Conservation (phyloP, 805 yeast genomes). For the Lachancea waltii region DNA sequence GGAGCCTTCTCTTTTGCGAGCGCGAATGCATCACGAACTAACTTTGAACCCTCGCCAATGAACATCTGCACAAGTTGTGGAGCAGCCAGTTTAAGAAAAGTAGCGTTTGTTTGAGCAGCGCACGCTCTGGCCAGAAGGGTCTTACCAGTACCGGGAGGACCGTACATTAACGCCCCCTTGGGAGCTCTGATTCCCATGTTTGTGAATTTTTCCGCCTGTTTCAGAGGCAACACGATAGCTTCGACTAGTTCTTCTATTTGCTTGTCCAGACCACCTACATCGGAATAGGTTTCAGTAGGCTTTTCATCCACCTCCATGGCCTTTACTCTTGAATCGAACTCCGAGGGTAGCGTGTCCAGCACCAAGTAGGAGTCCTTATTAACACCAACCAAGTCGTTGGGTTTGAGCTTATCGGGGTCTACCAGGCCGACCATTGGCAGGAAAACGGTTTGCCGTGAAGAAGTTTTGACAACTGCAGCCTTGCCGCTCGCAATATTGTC, state of each 20-base stretch:
- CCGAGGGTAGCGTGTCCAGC: slow-evolving; percentile 91
- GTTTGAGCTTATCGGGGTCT: slow-evolving; percentile 83
- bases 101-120: slow-evolving; percentile 98
- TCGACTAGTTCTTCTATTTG: slow-evolving; percentile 97
- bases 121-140: slow-evolving; percentile 96
- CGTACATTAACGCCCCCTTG: slow-evolving; percentile 96
- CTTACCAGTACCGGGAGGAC: slow-evolving; percentile 99
- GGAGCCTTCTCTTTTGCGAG: slow-evolving; percentile 98
- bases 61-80: slow-evolving; percentile 98
- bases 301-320: slow-evolving; percentile 99
- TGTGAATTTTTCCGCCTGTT: slow-evolving; percentile 94
- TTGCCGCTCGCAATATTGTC: slow-evolving; percentile 89
- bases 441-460: slow-evolving; percentile 95
- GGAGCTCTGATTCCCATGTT: slow-evolving; percentile 95
- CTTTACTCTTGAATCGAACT: slow-evolving; percentile 94
- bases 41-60: slow-evolving; percentile 97
- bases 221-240: slow-evolving; percentile 97
- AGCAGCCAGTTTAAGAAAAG: slow-evolving; percentile 92
- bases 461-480: slow-evolving; percentile 97
- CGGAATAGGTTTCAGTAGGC: slow-evolving; percentile 94
- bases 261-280: slow-evolving; percentile 96
- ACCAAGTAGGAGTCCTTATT: slow-evolving; percentile 93
- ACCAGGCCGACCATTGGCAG: slow-evolving; percentile 94
- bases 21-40: slow-evolving; percentile 95
- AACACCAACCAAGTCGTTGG: slow-evolving; percentile 97